Base-by-base conservation (phyloP, 2,329 filamentous ascomycete genomes). In the Xylariaceae sp. region DNA sequence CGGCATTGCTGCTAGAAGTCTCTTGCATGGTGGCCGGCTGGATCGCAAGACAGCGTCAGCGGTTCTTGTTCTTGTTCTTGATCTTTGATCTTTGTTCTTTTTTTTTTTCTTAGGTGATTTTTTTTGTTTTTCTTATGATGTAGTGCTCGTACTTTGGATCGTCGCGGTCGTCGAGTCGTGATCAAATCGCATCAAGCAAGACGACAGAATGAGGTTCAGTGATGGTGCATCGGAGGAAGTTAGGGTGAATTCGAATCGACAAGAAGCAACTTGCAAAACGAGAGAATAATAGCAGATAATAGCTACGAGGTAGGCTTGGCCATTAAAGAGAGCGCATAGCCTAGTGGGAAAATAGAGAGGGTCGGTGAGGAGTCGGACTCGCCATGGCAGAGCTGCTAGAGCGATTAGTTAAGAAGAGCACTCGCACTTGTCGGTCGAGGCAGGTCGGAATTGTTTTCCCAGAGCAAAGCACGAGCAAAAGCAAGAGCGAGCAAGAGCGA, bases 301-400 rank as follows among this genome's bases (percentile, higher is more conserved):
- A 30, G 23, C 23, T 30, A 30, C 47, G 41, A 65, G 60, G 57
- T 60, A 61, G 47, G 34, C 51, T 51, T 55, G 64, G 64, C 64
- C 66, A 68, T 67, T 66, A 68, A 68, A 64, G 63, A 63, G 23
- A 30, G 23, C 23, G 23, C 23, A 30, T 30, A 30, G 23, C 23
- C 23, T 30, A 30, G 23, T 30, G 23, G 23, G 23, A 30, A 30
- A 30, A 30, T 41, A 41, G 37, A 41, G 9, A 41, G 9, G 13
- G 37, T 13, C 37, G 37, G 37, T 35, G 18, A 39, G 47, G 10
- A 61, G 60, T 48, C 59, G 64, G 23, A 30, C 23, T 30, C 23
- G 23, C 23, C 23, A 30, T 30, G 23, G 23, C 23, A 30, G 23
- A 30, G 23, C 23, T 30, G 23, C 23, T 30, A 30, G 23, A 30